Evolutionary conservation across 495 filamentous ascomycete genomes (phyloP), one percentile per base, ranked within the genome.

Genomic region (Beverwykella pulmonaria): DNA sequence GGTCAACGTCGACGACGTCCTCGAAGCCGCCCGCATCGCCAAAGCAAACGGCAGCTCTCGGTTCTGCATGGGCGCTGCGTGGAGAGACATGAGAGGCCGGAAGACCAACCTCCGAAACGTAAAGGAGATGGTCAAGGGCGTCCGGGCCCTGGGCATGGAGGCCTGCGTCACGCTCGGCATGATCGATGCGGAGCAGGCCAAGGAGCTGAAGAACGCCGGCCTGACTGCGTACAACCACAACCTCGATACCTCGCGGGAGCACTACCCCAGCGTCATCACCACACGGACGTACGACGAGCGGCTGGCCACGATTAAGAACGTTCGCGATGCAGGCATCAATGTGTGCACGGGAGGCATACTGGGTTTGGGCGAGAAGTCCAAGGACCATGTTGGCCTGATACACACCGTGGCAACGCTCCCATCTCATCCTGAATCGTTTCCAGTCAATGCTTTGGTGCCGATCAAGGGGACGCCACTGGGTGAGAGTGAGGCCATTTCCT

Each of bases 41-140:
- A 89, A 89, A 65, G 82, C 79, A 41, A 92, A 92, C 66, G 90
- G 91, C 36, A 89, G 86, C 78, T 92, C 90, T 9, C 85, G 91
- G 10, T 95, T 95, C 82, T 95, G 91, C 79, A 93, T 93, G 91
- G 91, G 91, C 20, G 91, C 91, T 15, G 91, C 91, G 0, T 95
- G 91, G 91, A 81, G 91, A 20, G 91, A 95, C 77, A 95, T 95
- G 91, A 88, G 90, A 5, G 91, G 91, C 32, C 88, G 91, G 63
- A 92, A 92, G 79, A 88, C 85, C 17, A 86, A 83, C 60, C 79
- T 95, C 23, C 85, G 85, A 72, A 91, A 92, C 68, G 86, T 93
- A 75, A 89, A 88, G 76, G 84, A 82, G 56, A 95, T 95, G 91
- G 83, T 95, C 2, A 79, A 83, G 14, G 90, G 91, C 0, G 88